Conservation (phyloP, 2,329 filamentous ascomycete genomes). For the Pseudomassariella vexata region DNA sequence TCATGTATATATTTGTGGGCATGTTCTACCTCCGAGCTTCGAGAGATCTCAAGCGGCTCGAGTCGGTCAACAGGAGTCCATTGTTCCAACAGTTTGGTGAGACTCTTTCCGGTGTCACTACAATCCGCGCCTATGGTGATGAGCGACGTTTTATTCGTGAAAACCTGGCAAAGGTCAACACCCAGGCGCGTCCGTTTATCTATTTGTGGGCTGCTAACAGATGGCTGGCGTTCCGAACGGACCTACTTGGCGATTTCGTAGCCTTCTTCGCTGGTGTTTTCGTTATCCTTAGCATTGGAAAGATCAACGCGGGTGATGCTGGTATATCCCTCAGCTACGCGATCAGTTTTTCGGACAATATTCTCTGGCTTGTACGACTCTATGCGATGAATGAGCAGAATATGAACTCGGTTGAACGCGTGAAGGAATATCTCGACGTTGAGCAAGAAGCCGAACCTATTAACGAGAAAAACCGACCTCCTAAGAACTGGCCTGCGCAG, state of each 20-base stretch:
- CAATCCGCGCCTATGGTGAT: constrained; percentile 93
- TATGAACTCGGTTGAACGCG: constrained; percentile 97
- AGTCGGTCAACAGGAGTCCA: constrained; percentile 89
- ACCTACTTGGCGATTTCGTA: constrained; percentile 83
- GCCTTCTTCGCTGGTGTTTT: constrained; percentile 92
- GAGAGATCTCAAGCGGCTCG: constrained; percentile 90
- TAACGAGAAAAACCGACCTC: constrained; percentile 72
- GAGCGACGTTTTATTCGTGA: constrained; percentile 90
- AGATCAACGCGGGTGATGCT: constrained; percentile 82
- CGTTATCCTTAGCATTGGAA: constrained; percentile 76
- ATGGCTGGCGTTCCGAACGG: constrained; percentile 91
- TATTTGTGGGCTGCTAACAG: constrained; percentile 95
- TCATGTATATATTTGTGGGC: constrained; percentile 77
- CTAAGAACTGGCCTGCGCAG: constrained; percentile 75
- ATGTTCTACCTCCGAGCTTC: constrained; percentile 87
- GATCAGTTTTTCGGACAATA: constrained; percentile 93
- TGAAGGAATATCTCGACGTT: constrained; percentile 95
- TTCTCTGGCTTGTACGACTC: constrained; percentile 90
- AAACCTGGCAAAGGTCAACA: constrained; percentile 83
- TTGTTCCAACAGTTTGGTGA: constrained; percentile 98
- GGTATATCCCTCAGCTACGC: constrained; percentile 94
- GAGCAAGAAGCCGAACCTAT: constrained; percentile 84
- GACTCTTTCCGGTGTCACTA: constrained; percentile 89
- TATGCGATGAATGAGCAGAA: constrained; percentile 97
- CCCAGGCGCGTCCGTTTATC: constrained; percentile 87